Conservation (phyloP, 1,284 basidiomycete genomes). For the Somion occarium region DNA sequence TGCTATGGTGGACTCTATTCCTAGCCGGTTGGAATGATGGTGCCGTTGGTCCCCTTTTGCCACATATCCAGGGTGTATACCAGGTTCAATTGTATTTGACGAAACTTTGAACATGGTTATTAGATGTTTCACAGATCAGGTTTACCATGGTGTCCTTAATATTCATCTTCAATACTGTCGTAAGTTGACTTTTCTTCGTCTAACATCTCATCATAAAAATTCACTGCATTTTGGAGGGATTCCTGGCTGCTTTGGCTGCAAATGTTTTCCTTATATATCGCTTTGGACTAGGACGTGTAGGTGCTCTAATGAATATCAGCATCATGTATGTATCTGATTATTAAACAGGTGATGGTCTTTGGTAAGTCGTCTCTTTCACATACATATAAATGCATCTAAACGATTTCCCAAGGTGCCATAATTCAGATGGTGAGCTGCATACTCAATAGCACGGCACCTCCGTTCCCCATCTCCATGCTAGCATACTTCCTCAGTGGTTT, state of each 20-base stretch:
- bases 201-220: not conserved
- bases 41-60: conserved; percentile 54
- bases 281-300: conserved; percentile 51
- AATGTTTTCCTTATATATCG: conserved; percentile 48
- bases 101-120: too few relatives aligned
- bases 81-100: conserved; percentile 27
- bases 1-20: conserved; percentile 35
- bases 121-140: conserved; percentile 28
- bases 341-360: conserved; percentile 20
- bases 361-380: conserved; percentile 13
- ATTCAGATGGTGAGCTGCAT: conserved; percentile 41
- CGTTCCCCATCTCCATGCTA: conserved; percentile 60
- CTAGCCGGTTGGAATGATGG: conserved; percentile 61
- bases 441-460: conserved; percentile 52
- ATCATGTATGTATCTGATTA: not conserved
- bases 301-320: conserved; percentile 3
- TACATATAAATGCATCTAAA: not conserved
- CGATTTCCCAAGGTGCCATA: conserved; percentile 25
- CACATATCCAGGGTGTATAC: conserved; percentile 51
- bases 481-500: conserved; percentile 59
- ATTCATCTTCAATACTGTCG: conserved; percentile 51
- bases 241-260: conserved; percentile 38
- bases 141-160: conserved; percentile 47
- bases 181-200: conserved; percentile 20
- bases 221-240: conserved; percentile 34